Percentiles rank a stretch among this genome's conserved stretches.
Evolutionary conservation across 208 protist genomes (phyloP).

Genomic region (Acanthamoeba lenticulata): DNA sequence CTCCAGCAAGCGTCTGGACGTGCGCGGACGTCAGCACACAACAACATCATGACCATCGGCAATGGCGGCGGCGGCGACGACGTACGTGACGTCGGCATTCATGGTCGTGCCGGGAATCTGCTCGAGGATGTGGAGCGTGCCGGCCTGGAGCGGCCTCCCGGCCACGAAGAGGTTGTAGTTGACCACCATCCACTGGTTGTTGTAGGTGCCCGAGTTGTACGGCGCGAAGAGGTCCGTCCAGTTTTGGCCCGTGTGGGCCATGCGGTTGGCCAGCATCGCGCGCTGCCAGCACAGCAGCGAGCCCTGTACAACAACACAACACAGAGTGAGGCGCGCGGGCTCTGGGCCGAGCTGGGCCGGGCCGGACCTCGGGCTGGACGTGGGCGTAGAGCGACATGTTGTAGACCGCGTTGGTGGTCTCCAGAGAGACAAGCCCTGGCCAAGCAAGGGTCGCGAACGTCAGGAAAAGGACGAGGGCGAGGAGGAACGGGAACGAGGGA

Average conservation of each 20-base stretch:
- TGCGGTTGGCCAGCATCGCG: constrained; percentile 86
- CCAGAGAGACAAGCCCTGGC: constrained; percentile 83
- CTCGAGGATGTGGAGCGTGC: constrained; percentile 86
- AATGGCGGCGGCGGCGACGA: too few relatives aligned
- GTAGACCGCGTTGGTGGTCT: constrained; percentile 83
- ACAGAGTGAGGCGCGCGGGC: too few relatives aligned
- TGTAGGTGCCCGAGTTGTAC: constrained; percentile 42
- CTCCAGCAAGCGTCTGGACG: not conserved
- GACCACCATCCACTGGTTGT: constrained; percentile 89
- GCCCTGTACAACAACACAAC: not conserved
- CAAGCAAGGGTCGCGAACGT: not conserved
- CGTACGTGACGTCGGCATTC: constrained; percentile 81
- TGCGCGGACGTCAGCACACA: not conserved
- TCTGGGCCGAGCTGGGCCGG: too few relatives aligned
- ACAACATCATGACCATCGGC: too few relatives aligned
- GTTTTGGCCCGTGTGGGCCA: constrained; percentile 77
- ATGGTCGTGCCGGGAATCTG: constrained; percentile 86
- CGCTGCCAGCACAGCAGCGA: constrained; percentile 80
- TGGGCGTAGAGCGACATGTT: constrained; percentile 77
- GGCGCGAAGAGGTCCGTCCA: constrained; percentile 85
- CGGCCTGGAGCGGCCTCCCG: constrained; percentile 68
- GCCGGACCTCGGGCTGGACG: constrained; percentile 75
- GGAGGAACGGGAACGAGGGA: too few relatives aligned
- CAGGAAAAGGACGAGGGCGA: not conserved
- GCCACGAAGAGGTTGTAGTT: constrained; percentile 84